Percentiles rank a stretch among this genome's conserved stretches.
Conservation (phyloP, 225 moss, liverwort and hornwort species). For the Sphagnum tenellum region DNA sequence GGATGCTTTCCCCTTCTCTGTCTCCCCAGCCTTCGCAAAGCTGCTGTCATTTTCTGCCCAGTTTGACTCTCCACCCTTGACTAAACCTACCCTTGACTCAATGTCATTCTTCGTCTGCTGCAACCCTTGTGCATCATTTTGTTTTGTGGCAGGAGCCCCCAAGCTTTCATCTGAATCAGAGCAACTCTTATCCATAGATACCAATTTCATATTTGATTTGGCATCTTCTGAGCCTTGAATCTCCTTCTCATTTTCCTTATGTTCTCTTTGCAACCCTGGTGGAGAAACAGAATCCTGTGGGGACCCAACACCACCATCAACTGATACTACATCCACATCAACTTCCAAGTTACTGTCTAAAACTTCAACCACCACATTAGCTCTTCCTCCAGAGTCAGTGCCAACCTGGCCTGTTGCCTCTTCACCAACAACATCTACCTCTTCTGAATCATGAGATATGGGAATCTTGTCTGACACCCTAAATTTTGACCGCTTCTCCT, state of each 20-base stretch:
- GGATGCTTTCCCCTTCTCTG: slow-evolving; percentile 10
- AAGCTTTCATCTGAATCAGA: slow-evolving; percentile 50
- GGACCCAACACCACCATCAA: slow-evolving; percentile 54
- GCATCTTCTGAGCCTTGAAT: slow-evolving; percentile 10
- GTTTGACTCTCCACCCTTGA: slow-evolving; percentile 15
- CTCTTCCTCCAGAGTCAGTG: slow-evolving; percentile 26
- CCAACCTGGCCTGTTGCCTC: slow-evolving; percentile 26
- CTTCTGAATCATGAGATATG: slow-evolving; percentile 53
- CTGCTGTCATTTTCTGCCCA: slow-evolving; percentile 10
- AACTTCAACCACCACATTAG: slow-evolving; percentile 27
- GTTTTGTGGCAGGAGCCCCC: neutral
- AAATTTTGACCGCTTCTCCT: slow-evolving; percentile 56
- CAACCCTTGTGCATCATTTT: no score
- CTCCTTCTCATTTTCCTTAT: slow-evolving; percentile 26
- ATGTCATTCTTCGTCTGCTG: no score
- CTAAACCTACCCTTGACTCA: slow-evolving; percentile 11
- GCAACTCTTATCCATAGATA: slow-evolving; percentile 9
- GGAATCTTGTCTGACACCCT: slow-evolving; percentile 43
- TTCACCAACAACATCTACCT: slow-evolving; percentile 64
- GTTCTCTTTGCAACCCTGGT: slow-evolving; percentile 25
- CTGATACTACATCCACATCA: slow-evolving; percentile 83
- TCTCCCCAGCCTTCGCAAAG: slow-evolving; percentile 18
- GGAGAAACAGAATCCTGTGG: slow-evolving; percentile 49
- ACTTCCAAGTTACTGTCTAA: slow-evolving; percentile 44
- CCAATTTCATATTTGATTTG: slow-evolving; percentile 12